phyloP scores from a whole-genome alignment of 1,139 yeast species.

The Oligophagozyma castellii region DNA sequence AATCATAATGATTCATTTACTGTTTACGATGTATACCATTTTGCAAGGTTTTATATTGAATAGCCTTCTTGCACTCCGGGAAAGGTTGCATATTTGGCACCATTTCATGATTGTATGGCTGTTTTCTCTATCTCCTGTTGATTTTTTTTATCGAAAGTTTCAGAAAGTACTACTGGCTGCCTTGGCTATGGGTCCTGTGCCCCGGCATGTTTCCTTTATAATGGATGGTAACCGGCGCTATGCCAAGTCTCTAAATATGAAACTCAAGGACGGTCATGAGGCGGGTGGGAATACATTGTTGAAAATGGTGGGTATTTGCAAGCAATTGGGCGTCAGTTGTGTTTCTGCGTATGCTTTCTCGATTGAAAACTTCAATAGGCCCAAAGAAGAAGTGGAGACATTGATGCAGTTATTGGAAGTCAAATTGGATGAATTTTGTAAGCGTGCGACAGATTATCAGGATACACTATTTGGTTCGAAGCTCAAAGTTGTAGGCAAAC shows the following conservation, averaged over 20 bases:
- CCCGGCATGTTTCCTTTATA: conserved; percentile 79
- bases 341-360: conserved; percentile 92
- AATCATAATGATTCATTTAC: too few relatives aligned
- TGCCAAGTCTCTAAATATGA: conserved; percentile 56
- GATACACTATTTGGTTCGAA: conserved; percentile 43
- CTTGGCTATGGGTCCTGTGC: conserved; percentile 63
- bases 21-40: too few relatives aligned
- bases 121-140: not conserved
- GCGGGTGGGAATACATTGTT: conserved; percentile 79
- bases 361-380: conserved; percentile 83
- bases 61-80: too few relatives aligned
- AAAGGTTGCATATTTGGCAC: conserved; percentile 1
- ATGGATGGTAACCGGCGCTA: conserved; percentile 96
- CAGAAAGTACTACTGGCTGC: conserved; percentile 37
- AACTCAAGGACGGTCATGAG: conserved; percentile 73
- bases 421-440: conserved; percentile 33
- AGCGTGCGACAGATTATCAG: conserved; percentile 20
- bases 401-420: conserved; percentile 67
- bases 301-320: conserved; percentile 24
- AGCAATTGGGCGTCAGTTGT: conserved; percentile 52
- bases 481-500: conserved; percentile 62
- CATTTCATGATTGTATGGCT: not conserved
- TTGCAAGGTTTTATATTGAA: too few relatives aligned
- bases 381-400: conserved; percentile 64
- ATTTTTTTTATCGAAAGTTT: conserved; percentile 9